phyloP scores from a whole-genome alignment of 805 yeast genomes.

The Kodamaea leandrae region DNA sequence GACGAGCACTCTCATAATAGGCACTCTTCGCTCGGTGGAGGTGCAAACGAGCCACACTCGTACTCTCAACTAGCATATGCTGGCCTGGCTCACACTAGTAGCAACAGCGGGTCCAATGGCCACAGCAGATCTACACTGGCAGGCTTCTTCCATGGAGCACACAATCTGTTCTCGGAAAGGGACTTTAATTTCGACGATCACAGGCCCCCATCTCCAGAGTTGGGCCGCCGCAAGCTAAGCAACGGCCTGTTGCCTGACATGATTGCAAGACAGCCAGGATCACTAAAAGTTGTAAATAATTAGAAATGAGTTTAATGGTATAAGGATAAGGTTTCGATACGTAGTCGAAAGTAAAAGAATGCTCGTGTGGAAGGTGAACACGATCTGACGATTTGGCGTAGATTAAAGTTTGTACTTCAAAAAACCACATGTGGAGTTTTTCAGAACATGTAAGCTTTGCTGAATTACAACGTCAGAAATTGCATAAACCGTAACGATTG shows the following conservation, averaged over 20 bases:
- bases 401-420: no score
- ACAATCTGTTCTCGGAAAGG: conserved; percentile 10
- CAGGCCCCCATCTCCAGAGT: conserved; percentile 21
- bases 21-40: conserved; percentile 2
- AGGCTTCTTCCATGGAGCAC: conserved; percentile 4
- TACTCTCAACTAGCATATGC: conserved; percentile 13
- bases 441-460: no score
- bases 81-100: conserved; percentile 1
- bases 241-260: conserved; percentile 54
- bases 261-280: conserved; percentile 44
- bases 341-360: no score
- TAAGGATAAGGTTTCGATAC: no score
- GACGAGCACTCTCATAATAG: conserved; percentile 4
- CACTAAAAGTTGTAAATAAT: conserved; percentile 50
- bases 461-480: no score
- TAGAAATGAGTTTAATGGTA: conserved; percentile 2
- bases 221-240: conserved; percentile 50
- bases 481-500: no score
- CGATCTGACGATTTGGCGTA: no score
- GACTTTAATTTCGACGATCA: conserved; percentile 13
- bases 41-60: conserved; percentile 12
- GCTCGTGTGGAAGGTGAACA: no score
- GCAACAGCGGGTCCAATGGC: conserved; percentile 11
- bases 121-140: conserved; percentile 14
- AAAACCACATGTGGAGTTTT: no score